These are phyloP conservation scores for Candida smagusa DNA, from an alignment of 1,139 yeast genomes.

Conservation along the genomic window DNA sequence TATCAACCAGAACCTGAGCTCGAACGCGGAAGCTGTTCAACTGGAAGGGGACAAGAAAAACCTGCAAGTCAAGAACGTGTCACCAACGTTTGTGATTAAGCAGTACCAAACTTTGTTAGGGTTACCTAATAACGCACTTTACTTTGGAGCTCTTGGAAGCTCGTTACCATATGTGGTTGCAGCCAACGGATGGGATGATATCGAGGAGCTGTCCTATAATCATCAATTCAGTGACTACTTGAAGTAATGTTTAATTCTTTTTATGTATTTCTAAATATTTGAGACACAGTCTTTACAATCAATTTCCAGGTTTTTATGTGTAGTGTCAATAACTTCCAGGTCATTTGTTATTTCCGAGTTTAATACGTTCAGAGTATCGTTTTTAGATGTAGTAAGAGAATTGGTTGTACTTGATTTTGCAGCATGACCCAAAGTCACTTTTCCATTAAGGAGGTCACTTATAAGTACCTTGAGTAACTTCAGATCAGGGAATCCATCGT, in stretches of 20 bases:
- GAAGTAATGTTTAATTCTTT: conserved; percentile 6
- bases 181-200: conserved; percentile 39
- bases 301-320: background rate
- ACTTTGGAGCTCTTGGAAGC: conserved; percentile 40
- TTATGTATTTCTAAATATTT: background rate
- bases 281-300: background rate
- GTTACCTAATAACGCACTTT: conserved; percentile 36
- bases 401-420: conserved; percentile 14
- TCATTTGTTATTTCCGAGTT: too few relatives aligned
- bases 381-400: background rate
- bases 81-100: conserved; percentile 45
- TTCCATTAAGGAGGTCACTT: conserved; percentile 26
- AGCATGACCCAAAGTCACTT: conserved; percentile 32
- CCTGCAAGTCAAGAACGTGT: conserved; percentile 30
- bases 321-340: too few relatives aligned
- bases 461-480: conserved; percentile 38
- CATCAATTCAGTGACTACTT: conserved; percentile 16
- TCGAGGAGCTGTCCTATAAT: conserved; percentile 17
- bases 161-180: conserved; percentile 42
- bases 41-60: conserved; percentile 9
- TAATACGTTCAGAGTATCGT: too few relatives aligned
- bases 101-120: conserved; percentile 43
- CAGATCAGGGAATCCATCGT: conserved; percentile 48
- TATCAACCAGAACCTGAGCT: conserved; percentile 28
- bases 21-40: conserved; percentile 5